Evolutionary conservation across 495 filamentous ascomycete genomes (phyloP).

Genomic region (Viridothelium virens): DNA sequence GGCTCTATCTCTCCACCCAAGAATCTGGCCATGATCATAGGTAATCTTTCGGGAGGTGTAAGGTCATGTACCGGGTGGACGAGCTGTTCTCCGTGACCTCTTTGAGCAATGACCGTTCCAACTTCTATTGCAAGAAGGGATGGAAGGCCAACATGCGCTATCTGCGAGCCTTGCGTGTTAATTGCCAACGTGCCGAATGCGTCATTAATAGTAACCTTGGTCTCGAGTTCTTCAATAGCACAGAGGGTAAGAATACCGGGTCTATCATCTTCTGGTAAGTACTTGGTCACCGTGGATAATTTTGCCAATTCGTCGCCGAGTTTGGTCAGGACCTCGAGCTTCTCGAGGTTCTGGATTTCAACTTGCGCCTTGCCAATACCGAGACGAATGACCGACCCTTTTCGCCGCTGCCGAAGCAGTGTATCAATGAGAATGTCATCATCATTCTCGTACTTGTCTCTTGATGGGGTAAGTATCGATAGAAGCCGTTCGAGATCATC

Average conservation of each 20-base stretch:
- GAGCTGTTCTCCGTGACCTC: constrained; percentile 65
- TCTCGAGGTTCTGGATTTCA: constrained; percentile 49
- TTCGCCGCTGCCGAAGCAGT: constrained; percentile 76
- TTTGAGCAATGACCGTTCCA: constrained; percentile 46
- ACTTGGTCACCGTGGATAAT: constrained; percentile 82
- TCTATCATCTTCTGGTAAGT: constrained; percentile 90
- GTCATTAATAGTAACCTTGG: constrained; percentile 50
- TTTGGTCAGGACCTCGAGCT: constrained; percentile 54
- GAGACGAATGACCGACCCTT: constrained; percentile 75
- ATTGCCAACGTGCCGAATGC: constrained; percentile 57
- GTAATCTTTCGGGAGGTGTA: constrained; percentile 34
- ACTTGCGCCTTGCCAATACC: constrained; percentile 55
- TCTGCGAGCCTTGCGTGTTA: constrained; percentile 52
- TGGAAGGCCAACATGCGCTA: constrained; percentile 79
- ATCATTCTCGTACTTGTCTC: constrained; percentile 81
- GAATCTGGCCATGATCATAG: constrained; percentile 70
- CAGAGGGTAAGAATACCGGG: constrained; percentile 76
- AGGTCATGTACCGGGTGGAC: constrained; percentile 46
- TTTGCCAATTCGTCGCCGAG: constrained; percentile 71
- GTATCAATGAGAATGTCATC: constrained; percentile 95
- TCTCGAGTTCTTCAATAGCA: constrained; percentile 53
- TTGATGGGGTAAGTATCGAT: constrained; percentile 81
- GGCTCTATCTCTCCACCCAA: constrained; percentile 93
- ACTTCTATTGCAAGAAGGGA: constrained; percentile 69
- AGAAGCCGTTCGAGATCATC: constrained; percentile 74